Base-by-base conservation (phyloP, 2,329 filamentous ascomycete species). In the Trichophaea hybrida region DNA sequence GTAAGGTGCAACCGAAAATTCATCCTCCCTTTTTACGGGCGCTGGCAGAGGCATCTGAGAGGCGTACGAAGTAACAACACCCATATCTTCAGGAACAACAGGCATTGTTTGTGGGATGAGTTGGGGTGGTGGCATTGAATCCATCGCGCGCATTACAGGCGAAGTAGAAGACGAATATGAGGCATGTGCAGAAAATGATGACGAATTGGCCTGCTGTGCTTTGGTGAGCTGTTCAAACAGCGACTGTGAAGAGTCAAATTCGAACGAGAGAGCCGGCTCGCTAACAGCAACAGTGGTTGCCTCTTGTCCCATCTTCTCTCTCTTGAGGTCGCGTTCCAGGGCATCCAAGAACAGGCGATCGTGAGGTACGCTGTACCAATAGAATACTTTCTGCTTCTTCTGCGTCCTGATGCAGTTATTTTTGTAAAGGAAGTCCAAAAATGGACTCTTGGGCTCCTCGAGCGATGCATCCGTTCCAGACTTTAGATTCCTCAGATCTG, bases 341-440 rank as follows among this genome's bases (percentile, higher is more conserved):
- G 93, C 93, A 76, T 98, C 93, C 68, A 98, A 84, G 75, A 98
- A 98, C 55, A 98, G 82, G 58, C 93, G 83, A 74, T 98, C 93
- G 73, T 98, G 93, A 1, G 93, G 93, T 52, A 98, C 93, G 76
- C 90, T 96, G 76, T 97, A 98, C 93, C 93, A 98, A 77, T 97
- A 98, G 71, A 98, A 98, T 66, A 98, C 93, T 78, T 98, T 98
- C 72, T 98, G 93, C 80, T 98, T 98, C 83, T 98, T 98, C 75
- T 98, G 93, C 40, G 93, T 98, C 68, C 93, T 85, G 69, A 98
- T 98, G 80, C 93, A 98, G 78, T 98, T 98, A 81, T 98, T 98
- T 80, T 98, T 98, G 82, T 98, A 98, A 49, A 98, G 79, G 73
- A 97, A 98, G 74, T 98, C 93, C 63, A 98, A 81, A 75, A 98